phyloP scores from a whole-genome alignment of 2,329 filamentous ascomycete species.

The Aspergillus vadensis region DNA sequence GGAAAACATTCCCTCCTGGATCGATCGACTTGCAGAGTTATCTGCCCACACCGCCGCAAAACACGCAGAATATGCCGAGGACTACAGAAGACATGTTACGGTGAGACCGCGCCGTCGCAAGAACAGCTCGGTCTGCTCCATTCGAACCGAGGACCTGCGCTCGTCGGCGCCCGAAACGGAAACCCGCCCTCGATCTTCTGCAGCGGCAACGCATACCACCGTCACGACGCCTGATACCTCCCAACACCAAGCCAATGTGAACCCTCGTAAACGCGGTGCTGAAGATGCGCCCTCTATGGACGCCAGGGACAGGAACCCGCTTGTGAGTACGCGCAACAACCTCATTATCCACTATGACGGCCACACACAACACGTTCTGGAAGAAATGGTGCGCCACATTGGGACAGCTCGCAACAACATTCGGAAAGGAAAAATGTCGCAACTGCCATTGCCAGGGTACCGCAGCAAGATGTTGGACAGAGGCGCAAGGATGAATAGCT shows the following conservation, averaged over 20 bases:
- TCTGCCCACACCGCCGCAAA: constrained; percentile 42
- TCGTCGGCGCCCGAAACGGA: neutral
- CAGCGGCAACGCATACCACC: neutral
- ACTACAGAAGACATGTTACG: constrained; percentile 40
- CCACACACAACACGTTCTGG: constrained; percentile 79
- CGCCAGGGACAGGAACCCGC: constrained; percentile 39
- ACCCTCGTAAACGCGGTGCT: constrained; percentile 39
- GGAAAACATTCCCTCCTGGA: constrained; percentile 50
- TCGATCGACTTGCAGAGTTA: constrained; percentile 46
- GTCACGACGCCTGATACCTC: constrained; percentile 11
- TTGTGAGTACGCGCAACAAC: constrained; percentile 71
- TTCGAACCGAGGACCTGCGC: constrained; percentile 35
- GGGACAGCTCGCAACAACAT: constrained; percentile 79
- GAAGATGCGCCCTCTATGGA: constrained; percentile 37
- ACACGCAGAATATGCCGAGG: constrained; percentile 46
- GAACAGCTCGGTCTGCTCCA: constrained; percentile 48
- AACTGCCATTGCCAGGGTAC: constrained; percentile 32
- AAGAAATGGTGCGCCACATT: constrained; percentile 78
- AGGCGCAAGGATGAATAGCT: constrained; percentile 1
- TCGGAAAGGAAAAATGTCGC: constrained; percentile 74
- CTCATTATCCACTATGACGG: constrained; percentile 93
- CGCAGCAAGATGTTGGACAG: constrained; percentile 23
- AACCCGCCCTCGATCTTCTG: constrained; percentile 4
- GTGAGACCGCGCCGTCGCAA: constrained; percentile 39
- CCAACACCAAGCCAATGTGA: constrained; percentile 20